Evolutionary conservation across 805 yeast species (phyloP).

Genomic region (Barnettozyma californica): DNA sequence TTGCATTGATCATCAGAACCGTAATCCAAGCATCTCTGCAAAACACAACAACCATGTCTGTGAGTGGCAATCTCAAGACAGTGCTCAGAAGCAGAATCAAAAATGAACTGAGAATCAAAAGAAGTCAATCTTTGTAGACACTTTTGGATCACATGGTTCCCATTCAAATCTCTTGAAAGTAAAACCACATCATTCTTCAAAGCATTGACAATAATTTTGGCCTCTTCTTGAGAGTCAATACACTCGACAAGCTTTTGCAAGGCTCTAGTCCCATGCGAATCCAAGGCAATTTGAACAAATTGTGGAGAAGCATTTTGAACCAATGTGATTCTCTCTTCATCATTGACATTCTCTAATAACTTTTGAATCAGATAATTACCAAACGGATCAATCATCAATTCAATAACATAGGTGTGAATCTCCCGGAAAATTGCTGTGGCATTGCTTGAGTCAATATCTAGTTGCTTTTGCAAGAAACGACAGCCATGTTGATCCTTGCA

Average conservation of each 20-base stretch:
- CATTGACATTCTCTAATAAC: constrained; percentile 67
- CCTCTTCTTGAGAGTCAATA: constrained; percentile 65
- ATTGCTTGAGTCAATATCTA: constrained; percentile 60
- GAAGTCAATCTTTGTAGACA: constrained; percentile 69
- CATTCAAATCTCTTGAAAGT: constrained; percentile 84
- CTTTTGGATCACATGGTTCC: constrained; percentile 94
- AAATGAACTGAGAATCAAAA: constrained; percentile 78
- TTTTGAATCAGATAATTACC: constrained; percentile 96
- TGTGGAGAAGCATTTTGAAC: constrained; percentile 69
- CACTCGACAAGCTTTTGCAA: constrained; percentile 89
- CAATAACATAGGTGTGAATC: constrained; percentile 70
- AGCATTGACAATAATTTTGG: constrained; percentile 52
- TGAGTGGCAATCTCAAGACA: constrained; percentile 86
- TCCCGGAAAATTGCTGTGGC: constrained; percentile 78
- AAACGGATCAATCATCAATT: constrained; percentile 91
- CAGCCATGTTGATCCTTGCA: constrained; percentile 98
- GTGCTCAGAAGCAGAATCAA: constrained; percentile 72
- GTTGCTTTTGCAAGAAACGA: constrained; percentile 81
- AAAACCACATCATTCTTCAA: constrained; percentile 69
- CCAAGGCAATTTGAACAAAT: constrained; percentile 75
- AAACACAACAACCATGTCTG: constrained; percentile 95
- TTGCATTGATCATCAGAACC: constrained; percentile 69
- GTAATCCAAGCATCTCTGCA: constrained; percentile 91
- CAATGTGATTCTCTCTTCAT: constrained; percentile 63
- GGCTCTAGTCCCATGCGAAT: constrained; percentile 96